Conservation (phyloP, 83 land plant genomes). For the Picea engelmannii region DNA sequence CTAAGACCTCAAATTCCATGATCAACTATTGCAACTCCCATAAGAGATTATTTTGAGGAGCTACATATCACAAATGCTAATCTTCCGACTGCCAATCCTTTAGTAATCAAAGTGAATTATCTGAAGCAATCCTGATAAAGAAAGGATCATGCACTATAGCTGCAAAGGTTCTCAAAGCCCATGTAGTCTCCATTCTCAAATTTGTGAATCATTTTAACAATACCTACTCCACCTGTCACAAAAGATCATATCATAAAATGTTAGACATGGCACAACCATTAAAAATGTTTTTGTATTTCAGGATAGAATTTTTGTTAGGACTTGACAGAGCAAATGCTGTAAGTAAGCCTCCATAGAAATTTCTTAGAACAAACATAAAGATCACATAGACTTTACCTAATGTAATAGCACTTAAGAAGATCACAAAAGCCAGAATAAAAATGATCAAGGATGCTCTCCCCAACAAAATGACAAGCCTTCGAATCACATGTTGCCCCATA, state of each 20-base stretch:
- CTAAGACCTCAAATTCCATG: too few relatives aligned
- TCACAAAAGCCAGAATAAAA: slow-evolving; percentile 55
- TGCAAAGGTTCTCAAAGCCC: slow-evolving; percentile 49
- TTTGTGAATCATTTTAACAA: slow-evolving; percentile 26
- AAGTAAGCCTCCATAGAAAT: background rate
- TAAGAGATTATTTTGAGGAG: too few relatives aligned
- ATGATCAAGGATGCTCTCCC: slow-evolving; percentile 71
- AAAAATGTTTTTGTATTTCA: too few relatives aligned
- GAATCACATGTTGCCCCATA: slow-evolving; percentile 42
- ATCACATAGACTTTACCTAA: slow-evolving; percentile 20
- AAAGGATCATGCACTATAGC: slow-evolving; percentile 5
- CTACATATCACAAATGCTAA: too few relatives aligned
- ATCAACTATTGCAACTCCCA: too few relatives aligned
- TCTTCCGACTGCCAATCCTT: too few relatives aligned
- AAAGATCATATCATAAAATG: background rate
- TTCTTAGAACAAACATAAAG: background rate
- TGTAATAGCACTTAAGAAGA: slow-evolving; percentile 53
- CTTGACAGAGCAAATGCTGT: background rate
- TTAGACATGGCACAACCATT: background rate
- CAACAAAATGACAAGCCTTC: slow-evolving; percentile 35
- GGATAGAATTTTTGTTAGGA: background rate
- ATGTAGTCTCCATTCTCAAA: slow-evolving; percentile 34
- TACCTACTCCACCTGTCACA: slow-evolving; percentile 43
- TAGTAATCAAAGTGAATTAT: too few relatives aligned
- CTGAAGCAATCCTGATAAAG: background rate